phyloP scores from a whole-genome alignment of 768 basidiomycete species.

The Leccinum variicolor region DNA sequence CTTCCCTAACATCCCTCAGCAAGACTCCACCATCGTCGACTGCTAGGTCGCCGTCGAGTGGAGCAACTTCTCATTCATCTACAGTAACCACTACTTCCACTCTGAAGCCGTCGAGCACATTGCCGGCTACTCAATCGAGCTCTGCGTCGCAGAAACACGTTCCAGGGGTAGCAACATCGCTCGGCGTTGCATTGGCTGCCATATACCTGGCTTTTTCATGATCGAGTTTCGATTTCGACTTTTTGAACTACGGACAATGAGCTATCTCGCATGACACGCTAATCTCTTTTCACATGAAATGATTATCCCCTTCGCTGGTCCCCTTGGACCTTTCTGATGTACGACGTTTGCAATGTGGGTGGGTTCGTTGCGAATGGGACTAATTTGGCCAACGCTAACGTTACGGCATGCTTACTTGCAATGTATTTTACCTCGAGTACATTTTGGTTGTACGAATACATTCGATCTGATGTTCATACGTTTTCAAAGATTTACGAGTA shows the following conservation, averaged over 20 bases:
- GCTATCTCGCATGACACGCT: conserved; percentile 9
- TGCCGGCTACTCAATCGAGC: conserved; percentile 16
- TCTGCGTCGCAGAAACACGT: conserved; percentile 26
- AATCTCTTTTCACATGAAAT: conserved; percentile 7
- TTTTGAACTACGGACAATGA: conserved; percentile 11
- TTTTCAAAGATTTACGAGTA: not conserved
- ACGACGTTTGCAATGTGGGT: conserved; percentile 18
- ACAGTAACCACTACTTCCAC: conserved; percentile 4
- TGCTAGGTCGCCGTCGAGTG: not conserved
- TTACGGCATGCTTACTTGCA: conserved; percentile 15
- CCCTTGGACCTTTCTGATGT: conserved; percentile 4
- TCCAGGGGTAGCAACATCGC: conserved; percentile 11
- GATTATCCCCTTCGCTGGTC: not conserved
- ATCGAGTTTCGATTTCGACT: conserved; percentile 5
- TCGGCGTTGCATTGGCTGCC: conserved; percentile 17
- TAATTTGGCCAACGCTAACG: conserved; percentile 5
- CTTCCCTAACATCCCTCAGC: not conserved
- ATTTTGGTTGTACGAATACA: conserved; percentile 24
- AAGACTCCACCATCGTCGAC: not conserved
- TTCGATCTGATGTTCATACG: not conserved
- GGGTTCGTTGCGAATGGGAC: conserved; percentile 10
- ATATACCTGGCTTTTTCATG: conserved; percentile 20
- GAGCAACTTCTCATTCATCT: not conserved
- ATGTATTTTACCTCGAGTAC: conserved; percentile 15
- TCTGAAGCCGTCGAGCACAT: not conserved